These are phyloP conservation scores for Persicaria maculosa DNA, from an alignment of 148 eudicot genomes.

Conservation along the genomic window DNA sequence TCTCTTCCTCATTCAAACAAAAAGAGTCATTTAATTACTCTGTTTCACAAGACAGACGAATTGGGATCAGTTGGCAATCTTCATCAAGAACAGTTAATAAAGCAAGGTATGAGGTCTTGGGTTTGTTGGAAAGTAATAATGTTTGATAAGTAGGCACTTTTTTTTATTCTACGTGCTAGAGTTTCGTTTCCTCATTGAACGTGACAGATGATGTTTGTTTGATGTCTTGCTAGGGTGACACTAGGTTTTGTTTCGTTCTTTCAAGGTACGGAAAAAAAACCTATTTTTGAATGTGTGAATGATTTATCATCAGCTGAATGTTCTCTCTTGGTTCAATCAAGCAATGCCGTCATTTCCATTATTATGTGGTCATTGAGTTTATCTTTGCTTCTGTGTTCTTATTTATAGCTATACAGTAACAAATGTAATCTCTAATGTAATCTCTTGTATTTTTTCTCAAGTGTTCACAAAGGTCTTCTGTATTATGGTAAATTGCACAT, in stretches of 20 bases:
- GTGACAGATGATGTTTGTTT: background rate
- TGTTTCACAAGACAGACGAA: background rate
- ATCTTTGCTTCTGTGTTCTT: background rate
- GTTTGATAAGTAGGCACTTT: background rate
- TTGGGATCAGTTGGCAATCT: background rate
- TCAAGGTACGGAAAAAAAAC: background rate
- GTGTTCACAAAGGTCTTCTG: too few relatives aligned
- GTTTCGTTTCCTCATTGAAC: background rate
- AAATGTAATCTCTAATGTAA: background rate
- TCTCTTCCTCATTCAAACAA: background rate
- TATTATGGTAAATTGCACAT: too few relatives aligned
- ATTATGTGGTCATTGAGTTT: background rate
- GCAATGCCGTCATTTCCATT: background rate
- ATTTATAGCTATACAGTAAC: background rate
- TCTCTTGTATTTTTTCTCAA: background rate
- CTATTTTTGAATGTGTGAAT: background rate
- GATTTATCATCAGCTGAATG: background rate
- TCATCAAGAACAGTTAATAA: background rate
- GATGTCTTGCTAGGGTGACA: constrained; percentile 1
- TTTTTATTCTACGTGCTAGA: background rate
- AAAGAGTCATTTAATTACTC: background rate
- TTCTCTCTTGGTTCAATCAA: background rate
- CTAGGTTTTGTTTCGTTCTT: background rate
- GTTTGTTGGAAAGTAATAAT: constrained; percentile 3
- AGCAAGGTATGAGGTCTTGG: constrained; percentile 1